Conservation (phyloP, 495 filamentous ascomycete genomes). For the Sordaria brevicollis region DNA sequence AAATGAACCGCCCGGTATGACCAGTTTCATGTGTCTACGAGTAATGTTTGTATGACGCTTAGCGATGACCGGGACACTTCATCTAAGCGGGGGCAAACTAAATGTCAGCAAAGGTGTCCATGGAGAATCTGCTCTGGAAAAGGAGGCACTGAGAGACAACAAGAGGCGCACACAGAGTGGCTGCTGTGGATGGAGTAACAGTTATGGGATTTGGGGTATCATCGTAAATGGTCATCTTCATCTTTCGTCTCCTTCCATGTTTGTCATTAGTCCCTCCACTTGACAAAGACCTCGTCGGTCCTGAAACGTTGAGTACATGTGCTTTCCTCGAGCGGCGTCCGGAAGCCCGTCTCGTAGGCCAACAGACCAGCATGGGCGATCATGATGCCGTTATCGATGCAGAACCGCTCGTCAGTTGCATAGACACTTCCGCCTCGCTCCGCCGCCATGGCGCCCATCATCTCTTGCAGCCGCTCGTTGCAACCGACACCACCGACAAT, state of each 20-base stretch:
- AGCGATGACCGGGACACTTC: not conserved
- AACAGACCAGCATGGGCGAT: constrained; percentile 93
- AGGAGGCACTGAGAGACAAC: not conserved
- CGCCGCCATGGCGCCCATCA: constrained; percentile 96
- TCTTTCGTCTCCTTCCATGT: not conserved
- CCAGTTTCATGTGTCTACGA: not conserved
- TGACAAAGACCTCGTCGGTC: constrained; percentile 86
- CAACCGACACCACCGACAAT: constrained; percentile 98
- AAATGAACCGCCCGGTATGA: not conserved
- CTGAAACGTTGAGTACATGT: constrained; percentile 91
- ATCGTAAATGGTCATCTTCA: not conserved
- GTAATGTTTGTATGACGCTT: not conserved
- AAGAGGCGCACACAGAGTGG: not conserved
- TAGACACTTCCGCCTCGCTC: constrained; percentile 85
- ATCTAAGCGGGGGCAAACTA: not conserved
- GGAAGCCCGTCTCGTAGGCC: constrained; percentile 69
- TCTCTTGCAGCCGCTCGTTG: constrained; percentile 90
- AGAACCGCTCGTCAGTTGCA: constrained; percentile 93
- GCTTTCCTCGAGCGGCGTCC: constrained; percentile 65
- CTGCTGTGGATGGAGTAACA: not conserved
- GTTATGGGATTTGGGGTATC: not conserved
- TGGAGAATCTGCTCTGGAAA: not conserved
- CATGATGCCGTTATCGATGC: constrained; percentile 99
- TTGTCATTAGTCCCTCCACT: constrained; percentile 68
- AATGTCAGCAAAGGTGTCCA: not conserved